phyloP scores from a whole-genome alignment of 352 stramenopile species.

The Globisporangium viniferum region DNA sequence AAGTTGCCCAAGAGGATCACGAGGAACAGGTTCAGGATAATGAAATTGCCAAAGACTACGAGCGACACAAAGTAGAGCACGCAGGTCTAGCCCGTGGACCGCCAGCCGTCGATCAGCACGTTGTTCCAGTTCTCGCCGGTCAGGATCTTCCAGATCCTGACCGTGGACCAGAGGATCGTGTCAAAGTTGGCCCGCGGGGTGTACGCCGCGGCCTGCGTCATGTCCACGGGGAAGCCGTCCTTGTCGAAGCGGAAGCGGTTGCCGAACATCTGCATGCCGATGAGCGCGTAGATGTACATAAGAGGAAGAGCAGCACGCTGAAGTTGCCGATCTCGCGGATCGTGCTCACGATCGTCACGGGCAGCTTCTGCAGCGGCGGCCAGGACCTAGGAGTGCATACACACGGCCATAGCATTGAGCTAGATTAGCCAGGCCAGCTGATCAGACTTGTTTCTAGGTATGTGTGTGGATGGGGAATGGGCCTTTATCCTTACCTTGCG shows the following conservation, averaged over 20 bases:
- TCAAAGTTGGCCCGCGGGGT: conserved; percentile 69
- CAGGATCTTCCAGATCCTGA: conserved; percentile 81
- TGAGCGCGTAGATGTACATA: conserved; percentile 92
- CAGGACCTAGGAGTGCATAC: conserved; percentile 39
- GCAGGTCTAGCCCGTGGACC: conserved; percentile 45
- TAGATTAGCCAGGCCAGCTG: neutral
- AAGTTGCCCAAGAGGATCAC: conserved; percentile 91
- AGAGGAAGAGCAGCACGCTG: conserved; percentile 89
- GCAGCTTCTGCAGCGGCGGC: conserved; percentile 87
- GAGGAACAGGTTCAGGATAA: conserved; percentile 91
- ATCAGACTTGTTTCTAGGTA: no score
- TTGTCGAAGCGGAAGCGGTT: conserved; percentile 89
- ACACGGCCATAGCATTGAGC: neutral
- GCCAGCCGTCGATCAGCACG: conserved; percentile 87
- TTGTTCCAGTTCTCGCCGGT: conserved; percentile 92
- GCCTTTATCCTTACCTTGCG: conserved; percentile 31
- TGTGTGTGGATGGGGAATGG: no score
- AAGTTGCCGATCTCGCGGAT: conserved; percentile 91
- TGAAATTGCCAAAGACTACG: conserved; percentile 87
- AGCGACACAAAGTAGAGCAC: conserved; percentile 81
- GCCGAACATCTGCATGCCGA: conserved; percentile 92
- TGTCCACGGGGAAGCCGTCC: conserved; percentile 41
- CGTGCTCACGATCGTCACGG: conserved; percentile 86
- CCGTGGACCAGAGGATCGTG: conserved; percentile 57
- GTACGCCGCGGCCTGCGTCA: conserved; percentile 25